Percentiles rank a stretch among this genome's conserved stretches.
These are phyloP conservation scores for Saccharomycopsis capsularis DNA, from an alignment of 805 yeast species.

Conservation along the genomic window DNA sequence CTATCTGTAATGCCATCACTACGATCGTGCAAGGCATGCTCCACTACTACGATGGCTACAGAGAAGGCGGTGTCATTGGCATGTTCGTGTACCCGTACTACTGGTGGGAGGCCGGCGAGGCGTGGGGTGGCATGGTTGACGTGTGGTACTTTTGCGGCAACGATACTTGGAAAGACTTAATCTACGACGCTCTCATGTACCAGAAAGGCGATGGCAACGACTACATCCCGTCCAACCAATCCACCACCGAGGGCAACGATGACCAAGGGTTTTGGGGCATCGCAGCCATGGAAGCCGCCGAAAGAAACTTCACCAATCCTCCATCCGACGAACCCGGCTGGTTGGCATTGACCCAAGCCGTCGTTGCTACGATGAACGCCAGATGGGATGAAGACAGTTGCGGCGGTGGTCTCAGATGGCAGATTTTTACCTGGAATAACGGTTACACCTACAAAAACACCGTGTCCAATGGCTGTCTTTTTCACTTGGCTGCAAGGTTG, in stretches of 20 bases:
- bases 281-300: slow-evolving; percentile 79
- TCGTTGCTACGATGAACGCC: slow-evolving; percentile 73
- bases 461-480: slow-evolving; percentile 79
- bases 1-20: slow-evolving; percentile 51
- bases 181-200: slow-evolving; percentile 50
- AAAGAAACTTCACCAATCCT: slow-evolving; percentile 73
- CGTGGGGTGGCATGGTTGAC: slow-evolving; percentile 52
- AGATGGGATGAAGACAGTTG: slow-evolving; percentile 67
- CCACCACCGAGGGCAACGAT: slow-evolving; percentile 84
- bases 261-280: slow-evolving; percentile 94
- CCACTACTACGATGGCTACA: slow-evolving; percentile 57
- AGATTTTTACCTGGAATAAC: slow-evolving; percentile 79
- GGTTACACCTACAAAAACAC: slow-evolving; percentile 85
- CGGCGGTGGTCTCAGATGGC: slow-evolving; percentile 87
- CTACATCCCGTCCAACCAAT: slow-evolving; percentile 75
- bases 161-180: slow-evolving; percentile 49
- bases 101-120: slow-evolving; percentile 93
- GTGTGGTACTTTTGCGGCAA: slow-evolving; percentile 61
- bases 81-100: slow-evolving; percentile 69
- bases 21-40: slow-evolving; percentile 54
- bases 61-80: slow-evolving; percentile 62
- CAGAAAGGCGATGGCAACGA: slow-evolving; percentile 62
- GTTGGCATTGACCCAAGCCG: slow-evolving; percentile 77
- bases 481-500: slow-evolving; percentile 74
- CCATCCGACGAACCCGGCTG: slow-evolving; percentile 53